Percentiles rank a stretch among this genome's conserved stretches.
Evolutionary conservation across 805 yeast species (phyloP).

Genomic region (Suhomyces prunicola): DNA sequence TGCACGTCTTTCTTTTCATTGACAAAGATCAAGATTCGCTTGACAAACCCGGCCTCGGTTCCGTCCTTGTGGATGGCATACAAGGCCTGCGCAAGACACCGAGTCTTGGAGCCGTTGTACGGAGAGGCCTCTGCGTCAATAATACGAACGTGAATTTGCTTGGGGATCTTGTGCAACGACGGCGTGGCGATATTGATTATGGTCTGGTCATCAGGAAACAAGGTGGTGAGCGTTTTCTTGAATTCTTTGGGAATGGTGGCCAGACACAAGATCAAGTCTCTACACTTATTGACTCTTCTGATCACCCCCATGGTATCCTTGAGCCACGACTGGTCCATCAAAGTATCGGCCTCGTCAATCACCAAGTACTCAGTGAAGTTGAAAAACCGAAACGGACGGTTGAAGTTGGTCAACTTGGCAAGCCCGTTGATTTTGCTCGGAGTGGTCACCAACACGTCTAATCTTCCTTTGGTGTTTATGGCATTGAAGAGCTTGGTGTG

Average conservation of each 20-base stretch:
- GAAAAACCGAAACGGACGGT: slow-evolving; percentile 36
- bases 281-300: slow-evolving; percentile 48
- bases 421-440: slow-evolving; percentile 67
- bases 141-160: slow-evolving; percentile 64
- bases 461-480: slow-evolving; percentile 41
- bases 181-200: slow-evolving; percentile 68
- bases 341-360: slow-evolving; percentile 91
- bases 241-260: slow-evolving; percentile 88
- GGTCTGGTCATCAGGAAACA: slow-evolving; percentile 60
- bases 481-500: slow-evolving; percentile 50
- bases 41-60: slow-evolving; percentile 70
- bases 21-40: slow-evolving; percentile 81
- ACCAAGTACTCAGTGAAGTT: slow-evolving; percentile 57
- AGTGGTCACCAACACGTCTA: slow-evolving; percentile 82
- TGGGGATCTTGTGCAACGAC: slow-evolving; percentile 79
- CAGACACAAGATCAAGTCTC: slow-evolving; percentile 72
- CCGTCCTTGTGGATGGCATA: slow-evolving; percentile 84
- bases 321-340: slow-evolving; percentile 78
- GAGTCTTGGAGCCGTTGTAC: slow-evolving; percentile 75
- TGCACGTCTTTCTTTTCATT: slow-evolving; percentile 66
- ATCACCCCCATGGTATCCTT: slow-evolving; percentile 60
- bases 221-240: slow-evolving; percentile 52
- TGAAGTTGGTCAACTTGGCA: slow-evolving; percentile 26
- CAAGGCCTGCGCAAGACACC: slow-evolving; percentile 84
- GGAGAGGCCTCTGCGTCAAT: slow-evolving; percentile 78